Percentiles rank a stretch among this genome's conserved stretches.
phyloP scores from a whole-genome alignment of 495 filamentous ascomycete species.

The Zalerion maritima region DNA sequence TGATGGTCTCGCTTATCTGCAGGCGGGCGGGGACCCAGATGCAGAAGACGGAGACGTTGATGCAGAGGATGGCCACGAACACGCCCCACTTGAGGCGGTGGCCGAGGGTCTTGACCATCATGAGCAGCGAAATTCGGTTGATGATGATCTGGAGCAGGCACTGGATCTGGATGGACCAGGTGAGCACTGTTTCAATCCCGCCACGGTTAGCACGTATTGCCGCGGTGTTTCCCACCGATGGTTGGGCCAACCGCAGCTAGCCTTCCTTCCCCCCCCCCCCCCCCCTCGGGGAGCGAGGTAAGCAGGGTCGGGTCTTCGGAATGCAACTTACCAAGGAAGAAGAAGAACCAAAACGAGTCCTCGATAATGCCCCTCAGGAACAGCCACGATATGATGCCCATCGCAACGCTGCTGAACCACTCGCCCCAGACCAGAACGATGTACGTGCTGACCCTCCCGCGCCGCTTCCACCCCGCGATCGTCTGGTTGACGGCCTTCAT shows the following conservation, averaged over 20 bases:
- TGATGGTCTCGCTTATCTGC: constrained; percentile 15
- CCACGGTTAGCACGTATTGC: not conserved
- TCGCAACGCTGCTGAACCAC: constrained; percentile 5
- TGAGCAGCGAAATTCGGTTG: constrained; percentile 30
- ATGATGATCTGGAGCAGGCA: constrained; percentile 34
- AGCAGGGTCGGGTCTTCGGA: too few species aligned
- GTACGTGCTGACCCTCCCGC: constrained; percentile 8
- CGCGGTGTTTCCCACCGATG: too few species aligned
- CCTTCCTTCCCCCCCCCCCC: too few species aligned
- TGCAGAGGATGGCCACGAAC: constrained; percentile 21
- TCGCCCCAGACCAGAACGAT: constrained; percentile 20
- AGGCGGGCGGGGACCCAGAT: constrained; percentile 36
- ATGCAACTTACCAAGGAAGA: constrained; percentile 3
- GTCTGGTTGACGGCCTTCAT: constrained; percentile 15
- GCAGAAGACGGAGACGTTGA: constrained; percentile 34
- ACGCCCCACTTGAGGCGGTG: constrained; percentile 20
- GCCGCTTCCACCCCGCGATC: constrained; percentile 7
- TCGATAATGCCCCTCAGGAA: constrained; percentile 9
- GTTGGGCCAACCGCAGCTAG: too few species aligned
- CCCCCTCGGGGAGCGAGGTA: too few species aligned
- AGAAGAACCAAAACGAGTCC: constrained; percentile 2
- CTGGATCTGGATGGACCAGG: constrained; percentile 25
- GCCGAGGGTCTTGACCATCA: constrained; percentile 16
- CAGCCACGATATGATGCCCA: constrained; percentile 14
- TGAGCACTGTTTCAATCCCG: constrained; percentile 3